These are phyloP conservation scores for Starmera stellimalicola DNA, from an alignment of 1,139 yeast species.

Conservation along the genomic window DNA sequence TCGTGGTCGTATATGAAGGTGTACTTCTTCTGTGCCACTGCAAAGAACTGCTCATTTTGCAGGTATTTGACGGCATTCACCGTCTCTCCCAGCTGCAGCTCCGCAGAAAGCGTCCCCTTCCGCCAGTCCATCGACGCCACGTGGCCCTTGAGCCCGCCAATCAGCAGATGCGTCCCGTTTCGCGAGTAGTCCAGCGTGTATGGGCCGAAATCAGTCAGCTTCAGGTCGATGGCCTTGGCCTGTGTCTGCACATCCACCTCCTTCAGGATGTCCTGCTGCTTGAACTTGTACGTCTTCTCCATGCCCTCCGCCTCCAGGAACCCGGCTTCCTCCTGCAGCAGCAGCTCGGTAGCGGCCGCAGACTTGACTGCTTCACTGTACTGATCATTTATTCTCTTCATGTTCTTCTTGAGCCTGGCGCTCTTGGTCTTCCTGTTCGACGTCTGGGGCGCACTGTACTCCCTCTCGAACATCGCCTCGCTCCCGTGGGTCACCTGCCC, in stretches of 20 bases:
- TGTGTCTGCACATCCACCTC: conserved; percentile 77
- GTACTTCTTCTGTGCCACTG: conserved; percentile 94
- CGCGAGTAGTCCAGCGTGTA: conserved; percentile 73
- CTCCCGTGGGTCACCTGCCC: background rate
- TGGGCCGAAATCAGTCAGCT: conserved; percentile 77
- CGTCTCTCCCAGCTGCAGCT: conserved; percentile 79
- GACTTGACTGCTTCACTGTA: conserved; percentile 70
- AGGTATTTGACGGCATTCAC: conserved; percentile 83
- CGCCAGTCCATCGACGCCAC: conserved; percentile 96
- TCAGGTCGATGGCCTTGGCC: conserved; percentile 66
- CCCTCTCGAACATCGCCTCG: too few relatives aligned
- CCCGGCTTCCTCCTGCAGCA: conserved; percentile 79
- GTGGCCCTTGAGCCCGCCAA: conserved; percentile 91
- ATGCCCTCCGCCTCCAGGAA: conserved; percentile 85
- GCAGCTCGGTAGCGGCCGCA: conserved; percentile 80
- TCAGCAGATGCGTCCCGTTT: conserved; percentile 75
- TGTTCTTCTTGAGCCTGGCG: background rate
- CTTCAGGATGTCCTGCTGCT: conserved; percentile 67
- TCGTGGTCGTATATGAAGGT: conserved; percentile 85
- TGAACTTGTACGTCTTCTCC: conserved; percentile 84
- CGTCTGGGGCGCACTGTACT: too few relatives aligned
- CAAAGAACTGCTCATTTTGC: conserved; percentile 89
- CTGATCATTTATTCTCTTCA: conserved; percentile 48
- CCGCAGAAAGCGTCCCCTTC: conserved; percentile 72
- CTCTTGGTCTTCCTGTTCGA: background rate